These are phyloP conservation scores for Trapa incisa DNA, from an alignment of 345 rosid species.

Conservation along the genomic window DNA sequence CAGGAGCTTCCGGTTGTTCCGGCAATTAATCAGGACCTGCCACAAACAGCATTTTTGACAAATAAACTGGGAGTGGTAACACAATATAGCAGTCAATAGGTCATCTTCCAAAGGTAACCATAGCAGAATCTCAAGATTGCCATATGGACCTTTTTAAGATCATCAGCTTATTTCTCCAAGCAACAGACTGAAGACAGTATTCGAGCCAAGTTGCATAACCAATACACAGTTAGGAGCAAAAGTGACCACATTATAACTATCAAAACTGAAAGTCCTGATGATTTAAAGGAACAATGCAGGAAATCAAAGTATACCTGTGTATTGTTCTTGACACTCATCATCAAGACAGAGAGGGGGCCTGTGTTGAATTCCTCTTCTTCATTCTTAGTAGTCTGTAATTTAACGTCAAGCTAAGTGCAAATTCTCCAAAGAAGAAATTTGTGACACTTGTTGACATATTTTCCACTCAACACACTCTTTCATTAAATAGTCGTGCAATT, in stretches of 20 bases:
- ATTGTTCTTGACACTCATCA: slow-evolving; percentile 97
- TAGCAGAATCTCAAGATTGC: neutral
- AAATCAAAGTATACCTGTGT: slow-evolving; percentile 54
- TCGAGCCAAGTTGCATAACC: neutral
- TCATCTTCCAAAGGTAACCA: neutral
- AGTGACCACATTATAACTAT: neutral
- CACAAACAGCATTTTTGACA: neutral
- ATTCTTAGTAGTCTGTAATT: slow-evolving; percentile 33
- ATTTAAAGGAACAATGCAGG: neutral
- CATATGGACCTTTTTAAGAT: neutral
- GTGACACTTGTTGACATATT: neutral
- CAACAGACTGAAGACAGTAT: neutral
- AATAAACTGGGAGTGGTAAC: too few relatives aligned
- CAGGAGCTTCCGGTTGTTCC: slow-evolving; percentile 74
- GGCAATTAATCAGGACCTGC: slow-evolving; percentile 85
- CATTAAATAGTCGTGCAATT: neutral
- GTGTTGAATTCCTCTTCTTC: slow-evolving; percentile 98
- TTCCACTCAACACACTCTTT: neutral
- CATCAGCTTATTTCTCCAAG: neutral
- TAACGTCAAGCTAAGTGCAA: neutral
- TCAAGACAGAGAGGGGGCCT: slow-evolving; percentile 86
- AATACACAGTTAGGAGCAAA: neutral
- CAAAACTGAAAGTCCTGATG: neutral
- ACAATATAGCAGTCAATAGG: neutral
- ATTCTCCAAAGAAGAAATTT: neutral